Base-by-base conservation (phyloP, 2,329 filamentous ascomycete genomes). In the Delphinella strobiligena region DNA sequence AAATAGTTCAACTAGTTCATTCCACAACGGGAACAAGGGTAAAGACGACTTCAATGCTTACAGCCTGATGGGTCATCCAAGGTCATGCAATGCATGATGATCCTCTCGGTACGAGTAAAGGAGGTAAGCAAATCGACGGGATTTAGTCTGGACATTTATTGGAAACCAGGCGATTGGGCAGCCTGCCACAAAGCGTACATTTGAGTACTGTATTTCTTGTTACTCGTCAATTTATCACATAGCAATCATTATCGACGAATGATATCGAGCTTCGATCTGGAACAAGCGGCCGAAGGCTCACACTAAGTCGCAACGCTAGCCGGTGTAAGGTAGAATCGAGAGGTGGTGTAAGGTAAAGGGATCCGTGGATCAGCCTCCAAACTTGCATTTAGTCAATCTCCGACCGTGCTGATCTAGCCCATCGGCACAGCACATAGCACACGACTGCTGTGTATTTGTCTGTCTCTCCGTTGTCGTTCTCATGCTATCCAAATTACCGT, bases 401-500 rank as follows among this genome's bases (percentile, higher is more conserved):
- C 22, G 22, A 7, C 22, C 7, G 12, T 7, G 22, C 22, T n/a
- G n/a, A n/a, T 27, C 22, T 27, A 27, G 22, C 7, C 22, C 22
- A 12, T 27, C 22, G n/a, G n/a, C n/a, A n/a, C n/a, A n/a, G n/a
- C n/a, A n/a, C n/a, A n/a, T n/a, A n/a, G n/a, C n/a, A n/a, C n/a
- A n/a, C n/a, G n/a, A n/a, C n/a, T n/a, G n/a, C n/a, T n/a, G n/a
- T n/a, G n/a, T n/a, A n/a, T n/a, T n/a, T n/a, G n/a, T n/a, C n/a
- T n/a, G n/a, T n/a, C n/a, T n/a, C n/a, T 7, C 22, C 22, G 22
- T 12, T 7, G 7, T 7, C 22, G 22, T 37, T 33, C 34, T 32
- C 33, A 41, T 41, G 39, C 39, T 41, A 36, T 41, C 39, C 39
- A 41, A 41, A 41, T 30, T 41, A 30, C 39, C 36, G 31, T 41